phyloP scores from a whole-genome alignment of 1,284 basidiomycete genomes.

The Microbotryomycetes sp. region DNA sequence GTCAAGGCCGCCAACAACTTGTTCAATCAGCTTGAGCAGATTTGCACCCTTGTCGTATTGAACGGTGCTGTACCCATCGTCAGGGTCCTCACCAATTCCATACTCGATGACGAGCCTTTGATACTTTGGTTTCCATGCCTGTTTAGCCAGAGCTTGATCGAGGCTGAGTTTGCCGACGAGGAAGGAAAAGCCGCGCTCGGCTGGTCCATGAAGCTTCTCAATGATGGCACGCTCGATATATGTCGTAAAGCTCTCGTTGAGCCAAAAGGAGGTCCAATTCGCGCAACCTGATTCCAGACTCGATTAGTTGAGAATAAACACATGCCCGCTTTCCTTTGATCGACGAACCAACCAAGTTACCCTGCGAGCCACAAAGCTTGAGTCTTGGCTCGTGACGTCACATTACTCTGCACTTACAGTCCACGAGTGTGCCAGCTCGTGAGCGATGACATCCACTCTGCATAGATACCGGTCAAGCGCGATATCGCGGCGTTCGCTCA shows the following conservation, averaged over 20 bases:
- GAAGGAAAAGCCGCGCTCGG: slow-evolving; percentile 72
- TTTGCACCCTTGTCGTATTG: slow-evolving; percentile 69
- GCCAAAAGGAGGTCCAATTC: slow-evolving; percentile 65
- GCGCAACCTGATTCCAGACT: slow-evolving; percentile 36
- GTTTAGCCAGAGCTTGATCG: slow-evolving; percentile 54
- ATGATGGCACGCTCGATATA: slow-evolving; percentile 84
- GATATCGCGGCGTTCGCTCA: too few relatives aligned
- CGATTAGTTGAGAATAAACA: slow-evolving; percentile 8
- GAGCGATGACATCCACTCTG: slow-evolving; percentile 77
- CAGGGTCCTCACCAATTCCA: slow-evolving; percentile 61
- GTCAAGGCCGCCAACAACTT: slow-evolving; percentile 76
- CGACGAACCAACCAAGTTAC: background rate
- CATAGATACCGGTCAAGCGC: too few relatives aligned
- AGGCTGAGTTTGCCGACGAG: slow-evolving; percentile 69
- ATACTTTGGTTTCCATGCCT: slow-evolving; percentile 53
- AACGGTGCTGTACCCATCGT: slow-evolving; percentile 60
- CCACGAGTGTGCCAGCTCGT: slow-evolving; percentile 39
- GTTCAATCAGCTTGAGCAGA: slow-evolving; percentile 60
- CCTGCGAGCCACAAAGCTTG: background rate
- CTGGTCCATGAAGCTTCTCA: slow-evolving; percentile 63
- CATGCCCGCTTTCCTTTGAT: too few relatives aligned
- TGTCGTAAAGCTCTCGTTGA: slow-evolving; percentile 81
- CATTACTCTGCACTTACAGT: slow-evolving; percentile 24
- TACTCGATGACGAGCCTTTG: slow-evolving; percentile 82
- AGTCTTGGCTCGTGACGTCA: background rate